Base-by-base conservation (phyloP, 2,329 filamentous ascomycete species). In the Pestalotiopsis sp. region DNA sequence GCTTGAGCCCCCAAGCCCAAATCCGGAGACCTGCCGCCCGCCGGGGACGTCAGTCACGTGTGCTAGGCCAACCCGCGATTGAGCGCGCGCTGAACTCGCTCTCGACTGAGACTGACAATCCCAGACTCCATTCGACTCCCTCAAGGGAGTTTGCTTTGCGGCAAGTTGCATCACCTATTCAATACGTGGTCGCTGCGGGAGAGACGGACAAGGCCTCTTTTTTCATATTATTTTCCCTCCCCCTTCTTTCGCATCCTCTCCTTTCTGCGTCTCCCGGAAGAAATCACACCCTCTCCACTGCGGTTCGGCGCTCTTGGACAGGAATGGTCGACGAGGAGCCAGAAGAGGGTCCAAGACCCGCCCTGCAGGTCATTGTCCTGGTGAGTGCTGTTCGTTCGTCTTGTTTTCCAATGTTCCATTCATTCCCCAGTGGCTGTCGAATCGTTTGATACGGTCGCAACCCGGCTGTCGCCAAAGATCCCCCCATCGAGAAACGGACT, bases 311-410 rank as follows among this genome's bases (percentile, higher is more conserved):
- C 45, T 52, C 45, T 23, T 36, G n/a, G 61, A 63, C 55, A 55
- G 39, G 62, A 55, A 75, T 74, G 73, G 71, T 67, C 36, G 71
- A 64, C 57, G 72, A 70, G 38, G 71, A 72, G 39, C 65, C 66
- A 36, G 65, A 60, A 52, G 71, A 71, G 57, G 70, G 71, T 68
- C 71, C 69, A 58, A 71, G 66, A 68, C 85, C 88, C 78, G 88
- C 88, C 55, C 81, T 94, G 81, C 91, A 94, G 81, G 90, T 94
- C 61, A 93, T 93, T 81, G 85, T 94, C 69, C 80, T 94, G 83
- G 92, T 94, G 83, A 84, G 91, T 86, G 45, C 45, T 52, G 17
- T 17, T 20, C 66, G 62, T 39, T 64, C 49, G 49, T 59, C 57
- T 23, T n/a, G 17, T n/a, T 52, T 52, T 36, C 31, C 45, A 52